phyloP scores from a whole-genome alignment of 2,329 filamentous ascomycete species.

The Penicillium decumbens region DNA sequence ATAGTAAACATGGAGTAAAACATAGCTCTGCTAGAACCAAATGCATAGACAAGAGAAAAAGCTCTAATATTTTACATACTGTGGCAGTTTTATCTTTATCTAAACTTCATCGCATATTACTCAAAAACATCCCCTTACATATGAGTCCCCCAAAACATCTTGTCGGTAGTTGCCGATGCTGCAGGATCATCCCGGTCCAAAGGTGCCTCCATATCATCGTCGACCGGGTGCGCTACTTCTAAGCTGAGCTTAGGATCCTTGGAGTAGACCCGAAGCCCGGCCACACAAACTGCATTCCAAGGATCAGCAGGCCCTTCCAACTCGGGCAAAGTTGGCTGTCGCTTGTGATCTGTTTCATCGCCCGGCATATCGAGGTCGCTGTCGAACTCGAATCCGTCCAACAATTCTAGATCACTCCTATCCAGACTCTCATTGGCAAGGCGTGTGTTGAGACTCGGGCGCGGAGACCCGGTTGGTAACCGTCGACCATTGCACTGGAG shows the following conservation, averaged over 20 bases:
- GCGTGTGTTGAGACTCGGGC: constrained; percentile 26
- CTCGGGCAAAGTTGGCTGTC: background rate
- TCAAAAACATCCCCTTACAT: background rate
- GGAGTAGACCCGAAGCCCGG: constrained; percentile 56
- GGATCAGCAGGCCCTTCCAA: constrained; percentile 33
- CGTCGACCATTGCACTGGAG: constrained; percentile 26
- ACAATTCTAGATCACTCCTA: constrained; percentile 32
- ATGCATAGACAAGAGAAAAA: too few relatives aligned
- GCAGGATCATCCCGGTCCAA: constrained; percentile 43
- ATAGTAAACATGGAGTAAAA: too few relatives aligned
- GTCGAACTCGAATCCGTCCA: constrained; percentile 42
- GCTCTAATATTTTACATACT: too few relatives aligned
- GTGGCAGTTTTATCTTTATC: too few relatives aligned
- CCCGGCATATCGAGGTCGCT: constrained; percentile 41
- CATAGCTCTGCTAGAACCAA: too few relatives aligned
- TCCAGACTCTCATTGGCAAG: constrained; percentile 21
- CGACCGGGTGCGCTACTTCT: constrained; percentile 48
- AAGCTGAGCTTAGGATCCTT: constrained; percentile 50
- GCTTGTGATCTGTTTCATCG: constrained; percentile 22
- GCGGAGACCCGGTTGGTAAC: constrained; percentile 17
- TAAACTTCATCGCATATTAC: too few relatives aligned
- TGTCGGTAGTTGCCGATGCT: constrained; percentile 31
- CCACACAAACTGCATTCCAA: constrained; percentile 59
- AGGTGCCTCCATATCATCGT: constrained; percentile 38
- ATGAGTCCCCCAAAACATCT: constrained; percentile 15